Conservation (phyloP, 2,329 filamentous ascomycete genomes). For the Exserohilum turcica region DNA sequence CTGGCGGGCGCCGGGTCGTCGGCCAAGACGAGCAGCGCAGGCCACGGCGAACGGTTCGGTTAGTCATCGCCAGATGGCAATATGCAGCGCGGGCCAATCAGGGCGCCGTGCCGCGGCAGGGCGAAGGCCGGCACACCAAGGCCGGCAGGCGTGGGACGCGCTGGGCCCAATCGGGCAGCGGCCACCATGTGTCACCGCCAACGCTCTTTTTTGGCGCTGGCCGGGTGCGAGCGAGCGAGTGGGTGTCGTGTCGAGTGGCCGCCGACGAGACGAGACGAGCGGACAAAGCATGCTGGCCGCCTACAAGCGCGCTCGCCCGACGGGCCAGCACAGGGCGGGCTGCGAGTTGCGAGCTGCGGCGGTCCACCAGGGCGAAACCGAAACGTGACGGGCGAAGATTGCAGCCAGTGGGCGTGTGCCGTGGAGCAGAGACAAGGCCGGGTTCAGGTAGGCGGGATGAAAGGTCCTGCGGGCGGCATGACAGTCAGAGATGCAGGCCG, state of each 20-base stretch:
- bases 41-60: slow-evolving; percentile 22
- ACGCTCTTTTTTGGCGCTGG: slow-evolving; percentile 34
- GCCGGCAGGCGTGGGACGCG: slow-evolving; percentile 9
- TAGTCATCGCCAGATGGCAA: slow-evolving; percentile 39
- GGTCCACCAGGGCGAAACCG: slow-evolving; percentile 41
- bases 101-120: slow-evolving; percentile 16
- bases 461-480: slow-evolving; percentile 35
- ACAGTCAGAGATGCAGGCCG: slow-evolving; percentile 35
- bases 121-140: slow-evolving; percentile 14
- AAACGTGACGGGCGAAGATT: slow-evolving; percentile 38
- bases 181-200: slow-evolving; percentile 41
- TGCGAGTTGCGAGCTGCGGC: slow-evolving; percentile 8
- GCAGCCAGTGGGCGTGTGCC: slow-evolving; percentile 20
- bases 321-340: not conserved
- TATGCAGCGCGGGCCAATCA: slow-evolving; percentile 36
- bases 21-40: slow-evolving; percentile 2
- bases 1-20: slow-evolving; percentile 23
- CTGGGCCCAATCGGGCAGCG: slow-evolving; percentile 27
- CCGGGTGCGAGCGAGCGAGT: slow-evolving; percentile 11
- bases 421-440: slow-evolving; percentile 26
- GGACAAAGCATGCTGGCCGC: slow-evolving; percentile 17
- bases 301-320: slow-evolving; percentile 18
- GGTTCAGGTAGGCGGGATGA: slow-evolving; percentile 31
- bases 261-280: slow-evolving; percentile 9
- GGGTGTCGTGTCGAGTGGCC: too few species aligned